These are phyloP conservation scores for Phytophthora tubulina DNA, from an alignment of 352 stramenopile genomes.

Conservation along the genomic window DNA sequence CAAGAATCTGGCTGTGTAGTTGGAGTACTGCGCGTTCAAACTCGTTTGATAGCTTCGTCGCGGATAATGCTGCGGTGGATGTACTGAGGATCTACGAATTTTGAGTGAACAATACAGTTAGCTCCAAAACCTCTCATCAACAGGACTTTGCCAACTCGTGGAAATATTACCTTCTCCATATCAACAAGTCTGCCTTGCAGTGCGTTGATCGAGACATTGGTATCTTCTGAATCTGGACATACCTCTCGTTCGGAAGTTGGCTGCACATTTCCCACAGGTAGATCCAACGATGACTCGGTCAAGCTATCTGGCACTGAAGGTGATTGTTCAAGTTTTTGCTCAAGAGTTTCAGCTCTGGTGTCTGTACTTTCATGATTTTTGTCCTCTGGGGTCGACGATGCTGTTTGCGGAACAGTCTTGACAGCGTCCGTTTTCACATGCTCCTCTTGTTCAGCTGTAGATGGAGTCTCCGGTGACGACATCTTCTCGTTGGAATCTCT, in stretches of 20 bases:
- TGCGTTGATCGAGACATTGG: constrained; percentile 1
- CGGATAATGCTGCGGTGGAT: constrained; percentile 31
- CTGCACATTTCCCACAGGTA: background rate
- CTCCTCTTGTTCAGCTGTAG: background rate
- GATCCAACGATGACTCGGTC: background rate
- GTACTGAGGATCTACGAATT: constrained; percentile 46
- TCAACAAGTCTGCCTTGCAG: constrained; percentile 32
- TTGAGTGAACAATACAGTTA: constrained; percentile 7
- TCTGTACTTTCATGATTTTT: background rate
- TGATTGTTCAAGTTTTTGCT: background rate
- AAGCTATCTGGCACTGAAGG: background rate
- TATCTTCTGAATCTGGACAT: background rate
- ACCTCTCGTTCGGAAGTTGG: background rate
- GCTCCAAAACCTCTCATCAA: background rate
- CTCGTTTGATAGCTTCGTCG: constrained; percentile 30
- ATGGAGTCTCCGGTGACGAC: background rate
- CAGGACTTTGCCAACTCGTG: background rate
- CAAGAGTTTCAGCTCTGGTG: background rate
- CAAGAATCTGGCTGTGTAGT: constrained; percentile 47
- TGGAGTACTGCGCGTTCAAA: constrained; percentile 47
- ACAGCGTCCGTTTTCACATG: background rate
- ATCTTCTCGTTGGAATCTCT: background rate
- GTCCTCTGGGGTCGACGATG: background rate
- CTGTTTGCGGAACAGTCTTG: background rate
- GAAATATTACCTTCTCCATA: constrained; percentile 45